phyloP scores from a whole-genome alignment of 2,329 filamentous ascomycete genomes.

The Orbilia brochopaga region DNA sequence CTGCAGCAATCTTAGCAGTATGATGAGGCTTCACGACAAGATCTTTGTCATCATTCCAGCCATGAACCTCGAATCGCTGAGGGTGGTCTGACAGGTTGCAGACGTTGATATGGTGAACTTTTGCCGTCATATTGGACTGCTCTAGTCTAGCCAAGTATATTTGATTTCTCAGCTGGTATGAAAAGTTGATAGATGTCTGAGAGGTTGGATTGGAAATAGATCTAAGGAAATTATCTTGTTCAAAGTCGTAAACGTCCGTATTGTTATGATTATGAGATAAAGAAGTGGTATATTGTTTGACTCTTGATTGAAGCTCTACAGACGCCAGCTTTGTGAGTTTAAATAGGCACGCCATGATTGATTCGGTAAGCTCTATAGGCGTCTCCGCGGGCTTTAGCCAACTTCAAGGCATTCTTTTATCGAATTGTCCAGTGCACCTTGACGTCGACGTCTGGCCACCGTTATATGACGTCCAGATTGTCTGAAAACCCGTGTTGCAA shows the following conservation, averaged over 20 bases:
- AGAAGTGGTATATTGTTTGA: not conserved
- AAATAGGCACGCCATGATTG: not conserved
- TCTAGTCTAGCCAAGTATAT: not conserved
- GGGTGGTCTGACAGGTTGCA: slow-evolving; percentile 57
- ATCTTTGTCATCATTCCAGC: slow-evolving; percentile 57
- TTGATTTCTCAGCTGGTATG: not conserved
- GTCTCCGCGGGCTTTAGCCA: too few species aligned
- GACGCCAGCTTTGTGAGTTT: not conserved
- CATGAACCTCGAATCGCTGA: slow-evolving; percentile 58
- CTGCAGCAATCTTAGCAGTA: slow-evolving; percentile 55
- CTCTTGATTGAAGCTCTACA: not conserved
- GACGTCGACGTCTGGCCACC: not conserved
- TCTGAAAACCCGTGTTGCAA: not conserved
- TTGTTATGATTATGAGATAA: not conserved
- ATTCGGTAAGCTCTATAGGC: too few species aligned
- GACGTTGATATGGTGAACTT: slow-evolving; percentile 56
- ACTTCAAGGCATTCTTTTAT: not conserved
- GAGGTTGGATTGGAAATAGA: not conserved
- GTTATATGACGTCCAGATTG: not conserved
- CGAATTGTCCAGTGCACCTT: too few species aligned
- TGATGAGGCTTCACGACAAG: slow-evolving; percentile 56
- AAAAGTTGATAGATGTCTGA: not conserved
- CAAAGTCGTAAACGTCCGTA: slow-evolving; percentile 15
- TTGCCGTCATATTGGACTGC: slow-evolving; percentile 14
- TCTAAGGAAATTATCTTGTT: slow-evolving; percentile 17